Evolutionary conservation across 2,329 filamentous ascomycete genomes (phyloP).

Genomic region (Aspergillus amoenus): DNA sequence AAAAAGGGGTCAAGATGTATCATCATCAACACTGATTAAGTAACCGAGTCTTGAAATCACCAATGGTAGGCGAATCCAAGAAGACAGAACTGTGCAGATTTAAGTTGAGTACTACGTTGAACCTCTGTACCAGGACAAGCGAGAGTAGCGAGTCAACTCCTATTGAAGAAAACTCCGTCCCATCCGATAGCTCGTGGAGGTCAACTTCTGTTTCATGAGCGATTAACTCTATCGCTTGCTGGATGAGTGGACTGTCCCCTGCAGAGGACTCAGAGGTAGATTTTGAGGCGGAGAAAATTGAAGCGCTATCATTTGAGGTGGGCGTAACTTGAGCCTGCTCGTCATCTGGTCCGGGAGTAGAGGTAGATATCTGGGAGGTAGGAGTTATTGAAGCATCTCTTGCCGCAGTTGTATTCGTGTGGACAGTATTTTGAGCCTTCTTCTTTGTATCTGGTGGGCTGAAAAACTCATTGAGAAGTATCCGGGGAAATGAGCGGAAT

Average conservation of each 20-base stretch:
- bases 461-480: constrained; percentile 20
- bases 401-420: neutral
- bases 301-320: neutral
- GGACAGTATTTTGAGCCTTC: neutral
- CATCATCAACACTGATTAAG: too few species aligned
- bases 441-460: neutral
- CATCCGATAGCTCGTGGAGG: constrained; percentile 21
- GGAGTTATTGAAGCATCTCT: too few species aligned
- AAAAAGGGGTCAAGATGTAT: too few species aligned
- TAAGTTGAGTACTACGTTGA: neutral
- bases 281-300: neutral
- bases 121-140: neutral
- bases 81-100: neutral
- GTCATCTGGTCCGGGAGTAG: too few species aligned
- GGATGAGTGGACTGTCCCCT: neutral
- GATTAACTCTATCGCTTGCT: constrained; percentile 21
- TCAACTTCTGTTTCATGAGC: constrained; percentile 27
- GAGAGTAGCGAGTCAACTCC: neutral
- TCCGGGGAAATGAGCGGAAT: constrained; percentile 33
- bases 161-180: constrained; percentile 7
- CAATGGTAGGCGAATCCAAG: neutral
- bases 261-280: neutral
- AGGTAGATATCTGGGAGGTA: too few species aligned
- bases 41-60: neutral
- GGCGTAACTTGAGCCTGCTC: too few species aligned